Evolutionary conservation across 164 flowering plant species (phyloP), one percentile per base, ranked within the genome.

Genomic region (Vitis amurensis): DNA sequence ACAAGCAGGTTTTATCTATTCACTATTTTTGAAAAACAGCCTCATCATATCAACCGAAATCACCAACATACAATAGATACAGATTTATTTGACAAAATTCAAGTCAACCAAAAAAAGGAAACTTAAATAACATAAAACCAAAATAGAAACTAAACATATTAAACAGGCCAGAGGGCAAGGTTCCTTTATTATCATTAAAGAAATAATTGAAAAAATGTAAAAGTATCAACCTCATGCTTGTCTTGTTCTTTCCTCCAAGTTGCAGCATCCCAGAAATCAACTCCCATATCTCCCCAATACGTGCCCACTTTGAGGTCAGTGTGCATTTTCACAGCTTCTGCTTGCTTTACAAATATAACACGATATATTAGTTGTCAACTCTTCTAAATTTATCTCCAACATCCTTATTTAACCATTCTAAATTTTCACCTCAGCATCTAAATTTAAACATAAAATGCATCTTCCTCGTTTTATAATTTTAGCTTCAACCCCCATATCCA

Each of bases 211-310:
- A 13, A 17, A 16, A 59, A 63, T 11, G 29, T 13, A 50, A 10
- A 49, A 58, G 11, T 59, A 52, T 50, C 16, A 1, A 91, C 97
- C 93, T 94, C 97, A 69, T 92, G 72, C 44, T 83, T 80, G 7
- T 81, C 82, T 37, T 80, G 70, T 68, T 94, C 81, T 13, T 81
- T 37, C 67, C 78, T 70, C 97, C 98, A 94, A 11, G 75, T 77
- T 17, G 74, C 74, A 67, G 77, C 83, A 79, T 85, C 81, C 98
- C 98, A 94, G 66, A 19, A 86, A 70, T 94, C 98, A 11, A 92
- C 89, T 23, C 92, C 97, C 91, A 89, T 83, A 1, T 92, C 94
- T 55, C 97, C 97, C 83, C 89, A 94, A 63, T 85, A 89, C 77
- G 76, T 84, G 6, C 93, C 89, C 27, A 94, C 94, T 70, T 83